Evolutionary conservation across 1,284 basidiomycete genomes (phyloP).

Genomic region (Moniliella sp.): DNA sequence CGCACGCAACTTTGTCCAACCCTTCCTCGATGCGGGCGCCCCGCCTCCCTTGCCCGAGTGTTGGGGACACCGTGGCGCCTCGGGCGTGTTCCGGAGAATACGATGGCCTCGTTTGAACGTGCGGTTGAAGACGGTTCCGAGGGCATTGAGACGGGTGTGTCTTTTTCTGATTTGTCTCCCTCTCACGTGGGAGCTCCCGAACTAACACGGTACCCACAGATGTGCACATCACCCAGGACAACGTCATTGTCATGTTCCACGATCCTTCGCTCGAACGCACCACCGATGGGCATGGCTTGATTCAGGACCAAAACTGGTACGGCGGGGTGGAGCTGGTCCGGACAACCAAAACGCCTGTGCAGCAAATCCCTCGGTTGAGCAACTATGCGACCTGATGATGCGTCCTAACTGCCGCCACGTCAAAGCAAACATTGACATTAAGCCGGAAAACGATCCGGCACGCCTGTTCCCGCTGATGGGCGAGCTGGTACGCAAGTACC

Average conservation of each 20-base stretch:
- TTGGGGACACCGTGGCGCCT: too few relatives aligned
- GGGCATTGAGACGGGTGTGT: constrained; percentile 26
- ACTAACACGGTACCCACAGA: too few relatives aligned
- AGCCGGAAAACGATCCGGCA: constrained; percentile 75
- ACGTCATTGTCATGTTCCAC: constrained; percentile 82
- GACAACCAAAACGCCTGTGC: constrained; percentile 55
- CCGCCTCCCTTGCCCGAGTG: too few relatives aligned
- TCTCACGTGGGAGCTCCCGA: too few relatives aligned
- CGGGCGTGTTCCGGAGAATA: constrained; percentile 29
- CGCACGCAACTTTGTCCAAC: too few relatives aligned
- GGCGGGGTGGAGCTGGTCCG: constrained; percentile 55
- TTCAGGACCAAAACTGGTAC: constrained; percentile 38
- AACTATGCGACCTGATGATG: constrained; percentile 27
- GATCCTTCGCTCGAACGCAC: constrained; percentile 49
- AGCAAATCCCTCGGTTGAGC: constrained; percentile 28
- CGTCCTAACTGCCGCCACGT: constrained; percentile 24
- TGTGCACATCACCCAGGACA: constrained; percentile 82
- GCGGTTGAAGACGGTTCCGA: constrained; percentile 29
- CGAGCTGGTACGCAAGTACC: constrained; percentile 47
- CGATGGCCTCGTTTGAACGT: constrained; percentile 25
- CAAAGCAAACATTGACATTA: constrained; percentile 51
- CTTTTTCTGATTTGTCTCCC: too few relatives aligned
- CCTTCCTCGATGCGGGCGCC: too few relatives aligned
- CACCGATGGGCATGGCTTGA: constrained; percentile 40
- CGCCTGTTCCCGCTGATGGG: constrained; percentile 69